Evolutionary conservation across 441 rosid genomes (phyloP), one percentile per base, ranked within the genome.

Genomic region (Isatis lusitanica): DNA sequence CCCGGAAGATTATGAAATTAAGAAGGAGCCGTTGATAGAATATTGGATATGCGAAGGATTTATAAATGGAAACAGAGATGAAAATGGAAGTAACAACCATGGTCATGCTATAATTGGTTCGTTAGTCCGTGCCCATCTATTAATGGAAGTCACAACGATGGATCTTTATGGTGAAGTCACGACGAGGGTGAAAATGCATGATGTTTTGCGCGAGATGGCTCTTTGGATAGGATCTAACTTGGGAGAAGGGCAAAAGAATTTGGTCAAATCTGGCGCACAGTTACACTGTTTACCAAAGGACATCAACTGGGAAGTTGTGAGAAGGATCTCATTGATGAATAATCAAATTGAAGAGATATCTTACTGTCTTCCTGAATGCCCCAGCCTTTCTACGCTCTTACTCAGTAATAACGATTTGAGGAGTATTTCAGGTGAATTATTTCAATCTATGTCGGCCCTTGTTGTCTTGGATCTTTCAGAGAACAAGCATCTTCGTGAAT

Each of bases 281-380:
- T 26, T 26, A 26, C 2, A 4, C 3, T 26, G 28, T 26, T 0
- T 42, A 5, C 47, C 47, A 6, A 2, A 42, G 7, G 7, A 42
- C 47, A 42, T 42, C 17, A n/a, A 13, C 3, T 42, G 7, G 47
- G 13, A n/a, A 16, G 7, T 4, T 4, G 61, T 35, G 18, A 63
- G 43, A 42, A 68, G 64, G 66, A 48, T 77, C n/a, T 82, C 85
- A 4, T 24, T 77, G 13, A 66, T 74, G 81, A 21, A 2, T 0
- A 79, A 68, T 57, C 4, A 7, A 6, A 70, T 79, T 52, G 7
- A 30, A 12, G 18, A 42, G 47, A 4, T 42, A 42, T 13, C 16
- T 13, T 42, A 17, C 16, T 13, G 47, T 26, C 28, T 4, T 5
- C 16, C 7, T 16, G 5, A 13, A 5, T 42, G 47, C 16, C 16